These are phyloP conservation scores for Malassezia yamatoensis DNA, from an alignment of 1,284 basidiomycete genomes.

Conservation along the genomic window DNA sequence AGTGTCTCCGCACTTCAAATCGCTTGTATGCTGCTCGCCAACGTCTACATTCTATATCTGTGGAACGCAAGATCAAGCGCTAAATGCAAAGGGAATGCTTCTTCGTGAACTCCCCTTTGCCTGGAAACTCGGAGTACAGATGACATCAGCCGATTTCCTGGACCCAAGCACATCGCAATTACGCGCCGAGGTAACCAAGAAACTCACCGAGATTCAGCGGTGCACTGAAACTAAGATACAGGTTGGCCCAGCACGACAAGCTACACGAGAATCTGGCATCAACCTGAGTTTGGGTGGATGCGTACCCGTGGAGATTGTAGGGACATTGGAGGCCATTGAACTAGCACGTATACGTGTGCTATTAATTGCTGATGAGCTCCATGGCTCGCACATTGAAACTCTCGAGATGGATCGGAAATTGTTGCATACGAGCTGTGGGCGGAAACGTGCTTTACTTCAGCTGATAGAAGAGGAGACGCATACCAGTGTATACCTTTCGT, in stretches of 20 bases:
- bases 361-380: slow-evolving; percentile 76
- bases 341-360: slow-evolving; percentile 77
- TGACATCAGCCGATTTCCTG: slow-evolving; percentile 81
- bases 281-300: slow-evolving; percentile 86
- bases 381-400: slow-evolving; percentile 65
- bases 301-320: slow-evolving; percentile 82
- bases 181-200: slow-evolving; percentile 73
- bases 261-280: slow-evolving; percentile 37
- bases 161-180: slow-evolving; percentile 53
- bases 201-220: slow-evolving; percentile 81
- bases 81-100: slow-evolving; percentile 76
- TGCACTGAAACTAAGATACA: slow-evolving; percentile 79
- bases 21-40: background rate
- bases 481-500: slow-evolving; percentile 90
- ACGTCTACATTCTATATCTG: slow-evolving; percentile 63
- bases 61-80: slow-evolving; percentile 82
- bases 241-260: slow-evolving; percentile 52
- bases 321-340: slow-evolving; percentile 74
- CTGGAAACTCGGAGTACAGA: slow-evolving; percentile 73
- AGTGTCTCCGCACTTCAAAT: background rate
- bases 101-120: slow-evolving; percentile 78
- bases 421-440: slow-evolving; percentile 79
- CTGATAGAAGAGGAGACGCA: slow-evolving; percentile 93
- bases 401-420: slow-evolving; percentile 93
- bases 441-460: slow-evolving; percentile 77